Percentiles rank a stretch among this genome's conserved stretches.
These are phyloP conservation scores for Ganoderma boninense DNA, from an alignment of 1,284 basidiomycete genomes.

Conservation along the genomic window DNA sequence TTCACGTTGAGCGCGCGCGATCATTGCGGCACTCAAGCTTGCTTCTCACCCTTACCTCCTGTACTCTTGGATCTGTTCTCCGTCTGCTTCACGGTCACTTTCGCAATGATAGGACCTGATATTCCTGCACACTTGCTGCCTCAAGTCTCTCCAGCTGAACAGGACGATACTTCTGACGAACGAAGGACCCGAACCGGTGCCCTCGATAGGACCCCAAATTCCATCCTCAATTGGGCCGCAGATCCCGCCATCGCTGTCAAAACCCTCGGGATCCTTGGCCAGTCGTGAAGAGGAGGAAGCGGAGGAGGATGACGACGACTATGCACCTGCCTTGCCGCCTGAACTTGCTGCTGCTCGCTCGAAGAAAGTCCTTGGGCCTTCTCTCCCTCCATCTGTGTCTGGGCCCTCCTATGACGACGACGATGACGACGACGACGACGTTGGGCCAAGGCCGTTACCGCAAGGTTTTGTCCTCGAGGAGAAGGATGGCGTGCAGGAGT, in stretches of 20 bases:
- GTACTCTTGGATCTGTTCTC: not conserved
- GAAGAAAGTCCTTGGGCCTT: conserved; percentile 47
- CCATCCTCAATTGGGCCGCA: conserved; percentile 31
- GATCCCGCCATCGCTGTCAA: conserved; percentile 24
- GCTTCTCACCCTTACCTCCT: not conserved
- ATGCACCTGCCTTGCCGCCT: conserved; percentile 71
- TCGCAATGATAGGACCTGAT: conserved; percentile 61
- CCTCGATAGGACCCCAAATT: conserved; percentile 31
- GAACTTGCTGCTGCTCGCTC: conserved; percentile 54
- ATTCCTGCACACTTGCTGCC: conserved; percentile 52
- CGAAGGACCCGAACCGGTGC: conserved; percentile 18
- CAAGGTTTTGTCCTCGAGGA: conserved; percentile 46
- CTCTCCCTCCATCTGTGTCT: conserved; percentile 45
- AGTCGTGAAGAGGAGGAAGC: conserved; percentile 14
- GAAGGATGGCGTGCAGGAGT: conserved; percentile 75
- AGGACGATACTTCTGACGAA: conserved; percentile 22
- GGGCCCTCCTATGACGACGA: conserved; percentile 51
- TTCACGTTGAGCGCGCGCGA: not conserved
- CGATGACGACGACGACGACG: conserved; percentile 76
- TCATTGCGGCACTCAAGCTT: not conserved
- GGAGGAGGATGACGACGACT: conserved; percentile 61
- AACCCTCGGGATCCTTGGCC: not conserved
- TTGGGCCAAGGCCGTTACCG: conserved; percentile 80
- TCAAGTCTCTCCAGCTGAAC: conserved; percentile 8
- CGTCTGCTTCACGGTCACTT: not conserved